Percentiles rank a stretch among this genome's conserved stretches.
These are phyloP conservation scores for Eutypa lata DNA, from an alignment of 2,329 filamentous ascomycete genomes.

Conservation along the genomic window DNA sequence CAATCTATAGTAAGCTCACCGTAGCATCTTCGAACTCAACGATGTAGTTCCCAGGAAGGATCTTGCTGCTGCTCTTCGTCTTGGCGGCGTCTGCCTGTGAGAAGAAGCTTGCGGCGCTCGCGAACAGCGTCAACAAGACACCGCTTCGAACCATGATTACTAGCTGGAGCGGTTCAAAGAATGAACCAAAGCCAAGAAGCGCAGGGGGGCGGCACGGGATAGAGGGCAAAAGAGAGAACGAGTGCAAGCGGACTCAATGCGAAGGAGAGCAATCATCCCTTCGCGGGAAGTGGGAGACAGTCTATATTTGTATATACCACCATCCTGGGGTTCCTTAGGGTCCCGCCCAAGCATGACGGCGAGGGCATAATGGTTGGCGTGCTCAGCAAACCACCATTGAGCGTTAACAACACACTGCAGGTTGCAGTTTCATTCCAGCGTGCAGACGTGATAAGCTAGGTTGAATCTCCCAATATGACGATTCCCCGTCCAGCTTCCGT, in stretches of 20 bases:
- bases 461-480: slow-evolving; percentile 3
- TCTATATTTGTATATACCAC: slow-evolving; percentile 17
- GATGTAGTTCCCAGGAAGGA: slow-evolving; percentile 48
- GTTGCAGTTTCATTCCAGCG: slow-evolving; percentile 10
- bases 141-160: slow-evolving; percentile 25
- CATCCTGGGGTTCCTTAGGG: background rate
- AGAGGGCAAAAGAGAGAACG: slow-evolving; percentile 7
- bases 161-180: slow-evolving; percentile 4
- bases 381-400: background rate
- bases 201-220: slow-evolving; percentile 6
- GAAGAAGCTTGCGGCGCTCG: slow-evolving; percentile 19
- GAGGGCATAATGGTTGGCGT: background rate
- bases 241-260: slow-evolving; percentile 6
- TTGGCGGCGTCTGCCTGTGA: slow-evolving; percentile 19
- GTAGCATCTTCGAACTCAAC: slow-evolving; percentile 50
- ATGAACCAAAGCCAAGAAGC: slow-evolving; percentile 6
- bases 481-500: slow-evolving; percentile 18
- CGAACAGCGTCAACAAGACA: slow-evolving; percentile 23
- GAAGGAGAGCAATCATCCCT: slow-evolving; percentile 3
- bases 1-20: slow-evolving; percentile 29
- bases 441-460: slow-evolving; percentile 13
- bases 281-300: slow-evolving; percentile 5
- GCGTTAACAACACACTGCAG: slow-evolving; percentile 1
- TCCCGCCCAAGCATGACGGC: background rate
- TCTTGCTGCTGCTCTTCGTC: slow-evolving; percentile 13